Percentiles rank a stretch among this genome's conserved stretches.
Conservation (phyloP, 2,329 filamentous ascomycete genomes). For the Venturiaceae sp. region DNA sequence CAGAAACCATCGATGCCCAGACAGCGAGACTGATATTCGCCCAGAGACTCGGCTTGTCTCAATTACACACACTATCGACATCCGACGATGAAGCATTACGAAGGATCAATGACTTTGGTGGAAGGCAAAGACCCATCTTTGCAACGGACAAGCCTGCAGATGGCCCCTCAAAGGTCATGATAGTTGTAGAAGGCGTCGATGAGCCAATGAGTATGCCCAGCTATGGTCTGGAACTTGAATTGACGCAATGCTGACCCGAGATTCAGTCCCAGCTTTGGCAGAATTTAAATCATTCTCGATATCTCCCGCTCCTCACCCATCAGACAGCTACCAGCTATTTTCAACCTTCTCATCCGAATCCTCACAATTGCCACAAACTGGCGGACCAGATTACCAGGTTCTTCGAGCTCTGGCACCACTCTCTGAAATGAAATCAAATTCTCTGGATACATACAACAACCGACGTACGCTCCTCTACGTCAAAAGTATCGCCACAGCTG, state of each 20-base stretch:
- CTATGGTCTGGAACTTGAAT: background rate
- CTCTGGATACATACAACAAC: background rate
- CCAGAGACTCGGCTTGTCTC: conserved; percentile 39
- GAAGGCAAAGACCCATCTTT: conserved; percentile 29
- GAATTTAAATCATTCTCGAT: conserved; percentile 5
- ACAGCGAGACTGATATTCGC: conserved; percentile 41
- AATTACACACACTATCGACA: conserved; percentile 34
- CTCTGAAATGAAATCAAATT: background rate
- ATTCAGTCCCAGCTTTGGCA: background rate
- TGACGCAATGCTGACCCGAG: background rate
- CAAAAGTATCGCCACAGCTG: background rate
- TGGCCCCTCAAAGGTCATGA: conserved; percentile 17
- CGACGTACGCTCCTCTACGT: background rate
- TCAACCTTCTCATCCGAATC: conserved; percentile 2
- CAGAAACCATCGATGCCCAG: conserved; percentile 19
- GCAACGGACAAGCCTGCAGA: conserved; percentile 10
- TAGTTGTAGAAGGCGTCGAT: conserved; percentile 31
- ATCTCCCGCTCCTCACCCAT: conserved; percentile 6
- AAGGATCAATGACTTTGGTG: conserved; percentile 37
- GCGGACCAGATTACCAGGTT: background rate
- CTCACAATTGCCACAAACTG: background rate
- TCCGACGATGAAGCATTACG: conserved; percentile 29
- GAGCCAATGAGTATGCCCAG: conserved; percentile 21
- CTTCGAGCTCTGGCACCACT: background rate
- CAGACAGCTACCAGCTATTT: conserved; percentile 6